phyloP scores from a whole-genome alignment of 768 basidiomycete species.

The Tephrocybe rancida region DNA sequence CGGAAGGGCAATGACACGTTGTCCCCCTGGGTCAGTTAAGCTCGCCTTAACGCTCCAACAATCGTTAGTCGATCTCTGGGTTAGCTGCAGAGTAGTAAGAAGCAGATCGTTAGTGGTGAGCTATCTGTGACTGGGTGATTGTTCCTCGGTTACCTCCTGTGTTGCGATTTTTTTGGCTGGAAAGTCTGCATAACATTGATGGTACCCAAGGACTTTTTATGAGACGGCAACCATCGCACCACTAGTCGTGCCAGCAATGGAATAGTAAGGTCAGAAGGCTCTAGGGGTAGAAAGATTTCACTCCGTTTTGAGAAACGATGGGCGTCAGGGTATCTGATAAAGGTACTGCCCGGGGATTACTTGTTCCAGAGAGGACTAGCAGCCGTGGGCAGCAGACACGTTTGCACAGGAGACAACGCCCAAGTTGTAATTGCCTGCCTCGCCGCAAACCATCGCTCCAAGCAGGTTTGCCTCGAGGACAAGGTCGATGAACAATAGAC shows the following conservation, averaged over 20 bases:
- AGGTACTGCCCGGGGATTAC: not conserved
- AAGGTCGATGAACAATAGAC: not conserved
- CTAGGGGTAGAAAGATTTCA: not conserved
- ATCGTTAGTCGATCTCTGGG: not conserved
- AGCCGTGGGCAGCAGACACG: not conserved
- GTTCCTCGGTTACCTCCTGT: not conserved
- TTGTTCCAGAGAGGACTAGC: not conserved
- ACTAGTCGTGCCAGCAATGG: not conserved
- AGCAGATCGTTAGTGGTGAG: not conserved
- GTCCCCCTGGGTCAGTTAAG: conserved; percentile 5
- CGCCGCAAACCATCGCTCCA: not conserved
- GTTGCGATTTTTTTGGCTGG: not conserved
- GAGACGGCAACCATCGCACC: not conserved
- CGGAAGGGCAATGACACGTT: not conserved
- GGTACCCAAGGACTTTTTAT: not conserved
- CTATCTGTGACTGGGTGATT: not conserved
- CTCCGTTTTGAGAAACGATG: not conserved
- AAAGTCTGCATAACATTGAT: not conserved
- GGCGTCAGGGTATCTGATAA: not conserved
- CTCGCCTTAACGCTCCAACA: not conserved
- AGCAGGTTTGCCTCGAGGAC: conserved; percentile 10
- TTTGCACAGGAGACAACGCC: not conserved
- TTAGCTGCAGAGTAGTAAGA: not conserved
- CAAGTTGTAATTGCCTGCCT: conserved; percentile 1
- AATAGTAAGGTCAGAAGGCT: not conserved